Percentiles rank a stretch among this genome's conserved stretches.
Evolutionary conservation across 139 green algal species (phyloP).

Genomic region (Chlorella sorokiniana): DNA sequence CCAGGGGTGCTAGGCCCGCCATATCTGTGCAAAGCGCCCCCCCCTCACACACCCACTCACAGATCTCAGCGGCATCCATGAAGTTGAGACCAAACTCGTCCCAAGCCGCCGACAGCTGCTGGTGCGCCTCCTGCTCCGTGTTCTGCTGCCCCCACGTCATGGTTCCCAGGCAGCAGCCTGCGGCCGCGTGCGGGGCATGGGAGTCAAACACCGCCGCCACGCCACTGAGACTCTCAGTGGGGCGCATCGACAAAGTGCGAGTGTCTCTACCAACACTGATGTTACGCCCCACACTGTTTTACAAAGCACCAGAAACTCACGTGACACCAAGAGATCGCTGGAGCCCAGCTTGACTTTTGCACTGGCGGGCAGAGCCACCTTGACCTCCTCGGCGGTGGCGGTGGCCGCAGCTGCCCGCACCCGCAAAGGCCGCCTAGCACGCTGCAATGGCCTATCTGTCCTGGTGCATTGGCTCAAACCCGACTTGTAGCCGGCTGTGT

Average conservation of each 20-base stretch:
- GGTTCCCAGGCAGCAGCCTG: conserved; percentile 29
- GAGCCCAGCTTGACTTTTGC: conserved; percentile 28
- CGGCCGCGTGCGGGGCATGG: not conserved
- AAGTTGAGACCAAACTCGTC: conserved; percentile 85
- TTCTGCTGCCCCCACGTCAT: conserved; percentile 85
- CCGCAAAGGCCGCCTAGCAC: not conserved
- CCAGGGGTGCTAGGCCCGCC: no score
- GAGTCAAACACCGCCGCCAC: no score
- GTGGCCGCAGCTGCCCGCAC: not conserved
- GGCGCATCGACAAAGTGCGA: not conserved
- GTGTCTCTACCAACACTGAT: no score
- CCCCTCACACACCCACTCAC: not conserved
- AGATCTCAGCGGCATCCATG: conserved; percentile 73
- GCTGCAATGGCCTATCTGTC: not conserved
- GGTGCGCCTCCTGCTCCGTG: conserved; percentile 64
- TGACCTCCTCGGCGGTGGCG: not conserved
- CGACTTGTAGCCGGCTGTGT: no score
- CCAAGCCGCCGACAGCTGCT: conserved; percentile 62
- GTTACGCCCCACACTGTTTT: not conserved
- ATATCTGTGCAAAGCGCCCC: not conserved
- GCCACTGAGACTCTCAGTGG: no score
- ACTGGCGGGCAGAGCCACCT: not conserved
- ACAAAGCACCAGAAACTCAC: not conserved
- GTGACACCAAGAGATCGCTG: conserved; percentile 37
- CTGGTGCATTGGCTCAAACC: no score